Evolutionary conservation across 2,329 filamentous ascomycete genomes (phyloP), one percentile per base, ranked within the genome.

Genomic region (Beauveria scarabaeidicola): DNA sequence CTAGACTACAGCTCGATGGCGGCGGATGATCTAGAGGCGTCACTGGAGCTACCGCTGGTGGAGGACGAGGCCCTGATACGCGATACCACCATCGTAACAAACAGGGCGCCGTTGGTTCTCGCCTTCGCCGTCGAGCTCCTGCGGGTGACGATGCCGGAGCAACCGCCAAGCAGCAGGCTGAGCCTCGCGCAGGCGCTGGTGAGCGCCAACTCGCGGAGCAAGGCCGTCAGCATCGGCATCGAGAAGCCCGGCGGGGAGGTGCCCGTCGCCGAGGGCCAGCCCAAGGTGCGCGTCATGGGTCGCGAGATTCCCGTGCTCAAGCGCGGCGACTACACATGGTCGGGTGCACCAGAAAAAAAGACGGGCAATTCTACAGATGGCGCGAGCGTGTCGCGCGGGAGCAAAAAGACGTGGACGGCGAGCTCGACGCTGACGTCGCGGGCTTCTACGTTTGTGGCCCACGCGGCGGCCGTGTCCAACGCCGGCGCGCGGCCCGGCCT

Each of bases 181-280:
- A 95, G 90, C 68, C 76, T 96, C 21, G 89, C 87, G 0, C 91
- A 96, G 71, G 90, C 89, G 0, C 86, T 94, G 1, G 89, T 95
- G 17, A 92, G 89, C 69, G 85, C 85, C 29, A 94, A 93, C 68
- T 91, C 88, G 62, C 82, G 86, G 64, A 84, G 83, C 40, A 92
- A 92, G 72, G 91, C 91, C 10, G 79, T 86, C 29, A 88, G 82
- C 63, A 74, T 96, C 32, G 91, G 91, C 0, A 76, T 96, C 21
- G 84, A 89, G 63, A 82, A 78, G 54, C 80, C 79, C 41, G 87
- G 85, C 0, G 87, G 89, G 50, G 83, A 89, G 43, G 83, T 89
- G 66, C 86, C 85, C 0, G 88, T 87, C 79, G 88, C 87, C 0
- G 80, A 87, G 61, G 90, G 90, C 0, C 90, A 94, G 70, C 90